A percentile compares a stretch with the other conserved stretches of the same genome.
Conservation (phyloP, 2,329 filamentous ascomycete species). For the Neopestalotiopsis rosae region DNA sequence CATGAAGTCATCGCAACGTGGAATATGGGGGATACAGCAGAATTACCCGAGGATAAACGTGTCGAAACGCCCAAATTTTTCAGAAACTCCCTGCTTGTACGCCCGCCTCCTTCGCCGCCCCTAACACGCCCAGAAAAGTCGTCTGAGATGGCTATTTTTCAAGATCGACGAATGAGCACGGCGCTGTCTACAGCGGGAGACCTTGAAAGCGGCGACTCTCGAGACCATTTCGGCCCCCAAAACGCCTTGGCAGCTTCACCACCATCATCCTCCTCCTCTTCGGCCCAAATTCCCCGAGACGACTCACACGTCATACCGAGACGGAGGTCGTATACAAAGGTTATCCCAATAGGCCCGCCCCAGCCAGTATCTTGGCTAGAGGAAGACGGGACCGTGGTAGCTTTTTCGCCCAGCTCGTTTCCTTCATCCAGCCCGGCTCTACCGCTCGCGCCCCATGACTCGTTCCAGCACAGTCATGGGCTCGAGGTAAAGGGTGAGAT, state of each 20-base stretch:
- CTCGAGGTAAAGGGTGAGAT: conserved; percentile 56
- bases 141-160: conserved; percentile 47
- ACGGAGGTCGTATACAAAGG: conserved; percentile 49
- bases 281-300: conserved; percentile 25
- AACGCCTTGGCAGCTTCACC: conserved; percentile 43
- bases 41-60: conserved; percentile 21
- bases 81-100: conserved; percentile 39
- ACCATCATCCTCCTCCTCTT: conserved; percentile 30
- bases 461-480: conserved; percentile 37
- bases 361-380: conserved; percentile 24
- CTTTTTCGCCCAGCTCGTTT: conserved; percentile 54
- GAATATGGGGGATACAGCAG: conserved; percentile 22
- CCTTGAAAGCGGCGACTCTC: conserved; percentile 45
- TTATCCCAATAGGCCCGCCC: conserved; percentile 39
- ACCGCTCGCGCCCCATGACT: conserved; percentile 50
- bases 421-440: conserved; percentile 53
- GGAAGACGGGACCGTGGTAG: conserved; percentile 29
- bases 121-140: conserved; percentile 54
- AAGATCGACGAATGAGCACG: conserved; percentile 42
- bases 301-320: conserved; percentile 40
- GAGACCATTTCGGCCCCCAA: conserved; percentile 57
- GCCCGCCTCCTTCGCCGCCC: conserved; percentile 52
- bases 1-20: conserved; percentile 15
- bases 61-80: conserved; percentile 31
- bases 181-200: conserved; percentile 39